Conservation (phyloP, 228 moss, liverwort and hornwort species). For the Sphagnum magellanicum region DNA sequence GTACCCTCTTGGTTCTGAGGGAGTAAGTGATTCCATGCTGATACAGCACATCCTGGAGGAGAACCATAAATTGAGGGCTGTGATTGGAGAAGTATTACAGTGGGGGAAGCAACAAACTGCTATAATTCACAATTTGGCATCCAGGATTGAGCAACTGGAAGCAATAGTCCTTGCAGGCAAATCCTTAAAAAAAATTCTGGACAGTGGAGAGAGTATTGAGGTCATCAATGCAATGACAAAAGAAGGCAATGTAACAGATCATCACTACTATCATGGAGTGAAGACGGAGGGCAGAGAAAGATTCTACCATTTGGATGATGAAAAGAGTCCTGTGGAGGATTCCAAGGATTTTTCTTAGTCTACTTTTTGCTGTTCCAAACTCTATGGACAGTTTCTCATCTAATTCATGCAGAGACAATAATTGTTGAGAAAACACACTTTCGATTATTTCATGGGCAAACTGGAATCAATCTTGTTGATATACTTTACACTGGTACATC, state of each 20-base stretch:
- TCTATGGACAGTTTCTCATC: too few relatives aligned
- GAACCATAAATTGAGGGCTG: neutral
- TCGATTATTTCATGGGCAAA: too few relatives aligned
- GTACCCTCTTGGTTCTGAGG: neutral
- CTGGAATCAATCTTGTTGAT: too few relatives aligned
- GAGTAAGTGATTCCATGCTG: neutral
- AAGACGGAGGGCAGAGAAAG: neutral
- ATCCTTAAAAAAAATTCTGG: neutral
- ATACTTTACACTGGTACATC: too few relatives aligned
- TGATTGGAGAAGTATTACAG: neutral
- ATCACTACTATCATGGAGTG: neutral
- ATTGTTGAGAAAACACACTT: too few relatives aligned
- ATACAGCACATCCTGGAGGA: neutral
- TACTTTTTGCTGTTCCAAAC: too few relatives aligned
- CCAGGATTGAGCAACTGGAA: neutral
- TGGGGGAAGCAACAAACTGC: slow-evolving; percentile 1
- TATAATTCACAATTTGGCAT: neutral
- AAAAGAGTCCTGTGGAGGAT: neutral
- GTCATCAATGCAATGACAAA: neutral
- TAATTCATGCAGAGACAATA: too few relatives aligned
- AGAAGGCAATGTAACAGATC: neutral
- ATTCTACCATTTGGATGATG: neutral
- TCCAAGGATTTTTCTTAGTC: neutral
- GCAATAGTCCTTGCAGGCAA: neutral
- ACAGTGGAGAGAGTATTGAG: neutral